A percentile compares a stretch with the other conserved stretches of the same genome.
Evolutionary conservation across 2,329 filamentous ascomycete genomes (phyloP).

Genomic region (Colletotrichum eleusines): DNA sequence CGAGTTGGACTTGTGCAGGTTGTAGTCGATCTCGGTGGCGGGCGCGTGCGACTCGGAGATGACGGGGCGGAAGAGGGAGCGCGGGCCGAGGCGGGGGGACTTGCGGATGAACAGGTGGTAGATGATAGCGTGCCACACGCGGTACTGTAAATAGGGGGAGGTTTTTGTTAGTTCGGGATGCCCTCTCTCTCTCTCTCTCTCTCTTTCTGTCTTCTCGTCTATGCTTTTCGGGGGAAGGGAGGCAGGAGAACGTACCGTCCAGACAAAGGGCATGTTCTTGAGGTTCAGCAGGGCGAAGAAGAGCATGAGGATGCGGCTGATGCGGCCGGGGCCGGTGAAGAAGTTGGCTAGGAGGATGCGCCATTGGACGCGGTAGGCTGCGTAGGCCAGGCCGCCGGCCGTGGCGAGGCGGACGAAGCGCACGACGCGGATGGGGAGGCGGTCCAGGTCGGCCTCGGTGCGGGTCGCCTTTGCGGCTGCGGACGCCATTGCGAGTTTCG

Average conservation of each 20-base stretch:
- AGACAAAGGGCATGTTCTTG: slow-evolving; percentile 80
- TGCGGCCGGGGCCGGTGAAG: slow-evolving; percentile 66
- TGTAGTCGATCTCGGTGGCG: slow-evolving; percentile 86
- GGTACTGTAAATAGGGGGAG: slow-evolving; percentile 56
- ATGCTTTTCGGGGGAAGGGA: neutral
- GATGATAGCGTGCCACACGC: slow-evolving; percentile 69
- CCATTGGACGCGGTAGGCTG: slow-evolving; percentile 60
- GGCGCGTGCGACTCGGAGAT: slow-evolving; percentile 76
- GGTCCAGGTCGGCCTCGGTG: slow-evolving; percentile 42
- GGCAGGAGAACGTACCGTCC: slow-evolving; percentile 72
- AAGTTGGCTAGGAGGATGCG: slow-evolving; percentile 55
- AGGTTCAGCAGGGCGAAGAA: slow-evolving; percentile 73
- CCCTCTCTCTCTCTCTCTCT: too few relatives aligned
- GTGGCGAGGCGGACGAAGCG: slow-evolving; percentile 54
- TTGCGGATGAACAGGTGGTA: slow-evolving; percentile 65
- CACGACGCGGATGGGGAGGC: slow-evolving; percentile 46
- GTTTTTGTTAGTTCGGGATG: neutral
- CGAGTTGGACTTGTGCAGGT: slow-evolving; percentile 84
- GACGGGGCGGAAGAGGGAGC: slow-evolving; percentile 79
- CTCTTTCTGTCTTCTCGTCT: too few relatives aligned
- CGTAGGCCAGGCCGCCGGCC: slow-evolving; percentile 60
- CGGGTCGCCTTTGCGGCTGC: slow-evolving; percentile 41
- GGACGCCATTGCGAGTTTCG: slow-evolving; percentile 28
- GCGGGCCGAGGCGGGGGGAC: slow-evolving; percentile 63
- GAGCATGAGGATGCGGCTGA: slow-evolving; percentile 64